A percentile compares a stretch with the other conserved stretches of the same genome.
phyloP scores from a whole-genome alignment of 108 stramenopile species.

The Thalassiosira profunda region DNA sequence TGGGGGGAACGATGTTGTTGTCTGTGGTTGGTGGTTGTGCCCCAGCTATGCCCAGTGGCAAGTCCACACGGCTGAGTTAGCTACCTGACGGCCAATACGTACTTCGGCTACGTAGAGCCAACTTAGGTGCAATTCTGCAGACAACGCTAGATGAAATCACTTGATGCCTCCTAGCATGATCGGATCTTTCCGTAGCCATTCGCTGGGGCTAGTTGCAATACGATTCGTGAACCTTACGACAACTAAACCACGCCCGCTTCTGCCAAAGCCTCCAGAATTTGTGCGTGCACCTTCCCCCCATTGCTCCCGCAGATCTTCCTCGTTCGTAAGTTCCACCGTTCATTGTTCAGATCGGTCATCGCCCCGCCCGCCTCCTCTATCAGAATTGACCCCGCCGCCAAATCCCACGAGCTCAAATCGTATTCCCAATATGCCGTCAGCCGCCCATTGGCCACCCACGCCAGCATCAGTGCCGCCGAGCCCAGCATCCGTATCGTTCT shows the following conservation, averaged over 20 bases:
- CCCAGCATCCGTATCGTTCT: constrained; percentile 86
- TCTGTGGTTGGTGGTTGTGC: too few species aligned
- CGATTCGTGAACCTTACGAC: too few species aligned
- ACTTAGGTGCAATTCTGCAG: too few species aligned
- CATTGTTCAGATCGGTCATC: constrained; percentile 70
- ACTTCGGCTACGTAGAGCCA: too few species aligned
- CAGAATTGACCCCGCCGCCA: constrained; percentile 86
- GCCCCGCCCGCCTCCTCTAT: constrained; percentile 89
- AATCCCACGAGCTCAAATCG: constrained; percentile 93
- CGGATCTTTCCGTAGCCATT: too few species aligned
- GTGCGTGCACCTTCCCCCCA: constrained; percentile 62
- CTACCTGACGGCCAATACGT: too few species aligned
- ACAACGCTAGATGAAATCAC: too few species aligned
- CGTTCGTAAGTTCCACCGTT: constrained; percentile 55
- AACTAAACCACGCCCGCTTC: constrained; percentile 59
- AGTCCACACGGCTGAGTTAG: too few species aligned
- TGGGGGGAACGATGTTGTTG: too few species aligned
- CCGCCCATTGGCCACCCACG: constrained; percentile 91
- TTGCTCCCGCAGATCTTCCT: constrained; percentile 86
- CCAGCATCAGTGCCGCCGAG: constrained; percentile 84
- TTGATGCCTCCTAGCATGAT: too few species aligned
- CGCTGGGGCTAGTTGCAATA: too few species aligned
- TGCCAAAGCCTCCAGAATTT: constrained; percentile 52
- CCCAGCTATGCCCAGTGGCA: too few species aligned
- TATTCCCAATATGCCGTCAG: constrained; percentile 78